phyloP scores from a whole-genome alignment of 2,329 filamentous ascomycete genomes.

The Colletotrichum sp. region DNA sequence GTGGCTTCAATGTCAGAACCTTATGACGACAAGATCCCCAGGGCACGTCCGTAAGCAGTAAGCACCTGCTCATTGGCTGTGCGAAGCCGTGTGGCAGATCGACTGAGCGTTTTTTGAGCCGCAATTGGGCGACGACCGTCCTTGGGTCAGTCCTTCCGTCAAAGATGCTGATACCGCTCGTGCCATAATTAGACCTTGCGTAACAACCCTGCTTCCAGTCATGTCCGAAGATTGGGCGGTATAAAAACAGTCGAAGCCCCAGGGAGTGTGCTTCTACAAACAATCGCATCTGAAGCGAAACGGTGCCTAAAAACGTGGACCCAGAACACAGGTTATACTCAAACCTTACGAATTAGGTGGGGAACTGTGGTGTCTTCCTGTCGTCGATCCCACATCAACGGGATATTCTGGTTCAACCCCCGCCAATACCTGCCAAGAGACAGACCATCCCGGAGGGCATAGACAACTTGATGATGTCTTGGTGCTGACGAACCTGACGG shows the following conservation, averaged over 20 bases:
- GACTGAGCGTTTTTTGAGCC: not conserved
- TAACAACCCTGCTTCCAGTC: not conserved
- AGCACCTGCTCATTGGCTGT: not conserved
- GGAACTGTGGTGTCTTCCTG: not conserved
- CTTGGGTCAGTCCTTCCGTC: not conserved
- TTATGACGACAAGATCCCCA: not conserved
- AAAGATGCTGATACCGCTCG: not conserved
- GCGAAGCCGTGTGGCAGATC: not conserved
- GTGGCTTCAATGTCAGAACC: slow-evolving; percentile 7
- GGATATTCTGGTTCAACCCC: not conserved
- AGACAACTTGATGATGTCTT: not conserved
- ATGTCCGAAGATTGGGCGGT: not conserved
- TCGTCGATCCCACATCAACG: not conserved
- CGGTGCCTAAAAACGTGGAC: not conserved
- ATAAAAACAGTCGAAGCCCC: not conserved
- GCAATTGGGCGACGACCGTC: not conserved
- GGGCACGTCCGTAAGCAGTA: not conserved
- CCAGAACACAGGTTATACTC: not conserved
- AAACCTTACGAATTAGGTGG: not conserved
- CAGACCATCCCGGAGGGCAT: not conserved
- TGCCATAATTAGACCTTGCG: not conserved
- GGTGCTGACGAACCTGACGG: not conserved
- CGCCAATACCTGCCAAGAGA: not conserved
- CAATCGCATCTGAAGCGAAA: not conserved
- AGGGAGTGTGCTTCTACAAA: not conserved